phyloP scores from a whole-genome alignment of 140 eudicot species.

The Anethum foeniculum region DNA sequence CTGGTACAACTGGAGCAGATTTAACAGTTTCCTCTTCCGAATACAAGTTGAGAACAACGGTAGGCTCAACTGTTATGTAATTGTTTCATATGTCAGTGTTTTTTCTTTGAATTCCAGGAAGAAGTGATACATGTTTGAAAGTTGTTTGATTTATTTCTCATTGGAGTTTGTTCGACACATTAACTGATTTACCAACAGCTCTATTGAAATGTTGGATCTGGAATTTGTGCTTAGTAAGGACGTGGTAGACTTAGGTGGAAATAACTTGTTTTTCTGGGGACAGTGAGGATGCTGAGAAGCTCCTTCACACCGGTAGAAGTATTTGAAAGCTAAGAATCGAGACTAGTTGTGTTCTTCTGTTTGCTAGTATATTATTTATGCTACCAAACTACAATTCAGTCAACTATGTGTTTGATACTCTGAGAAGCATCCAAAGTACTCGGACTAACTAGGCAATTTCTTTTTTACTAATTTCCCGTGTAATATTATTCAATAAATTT shows the following conservation, averaged over 20 bases:
- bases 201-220: background rate
- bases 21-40: conserved; percentile 61
- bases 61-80: conserved; percentile 18
- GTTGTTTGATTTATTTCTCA: background rate
- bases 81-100: background rate
- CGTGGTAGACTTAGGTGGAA: too few species aligned
- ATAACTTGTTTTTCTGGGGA: too few species aligned
- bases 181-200: background rate
- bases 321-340: background rate
- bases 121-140: background rate
- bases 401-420: background rate
- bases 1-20: conserved; percentile 25
- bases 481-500: background rate
- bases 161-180: background rate
- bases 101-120: background rate
- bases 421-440: background rate
- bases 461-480: background rate
- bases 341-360: background rate
- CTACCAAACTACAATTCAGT: background rate
- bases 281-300: too few species aligned
- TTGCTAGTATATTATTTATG: too few species aligned
- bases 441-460: background rate
- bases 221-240: too few species aligned
- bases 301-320: background rate
- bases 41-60: conserved; percentile 84